Evolutionary conservation across 2,329 filamentous ascomycete species (phyloP), one percentile per base, ranked within the genome.

Genomic region (Ophiostoma ips): DNA sequence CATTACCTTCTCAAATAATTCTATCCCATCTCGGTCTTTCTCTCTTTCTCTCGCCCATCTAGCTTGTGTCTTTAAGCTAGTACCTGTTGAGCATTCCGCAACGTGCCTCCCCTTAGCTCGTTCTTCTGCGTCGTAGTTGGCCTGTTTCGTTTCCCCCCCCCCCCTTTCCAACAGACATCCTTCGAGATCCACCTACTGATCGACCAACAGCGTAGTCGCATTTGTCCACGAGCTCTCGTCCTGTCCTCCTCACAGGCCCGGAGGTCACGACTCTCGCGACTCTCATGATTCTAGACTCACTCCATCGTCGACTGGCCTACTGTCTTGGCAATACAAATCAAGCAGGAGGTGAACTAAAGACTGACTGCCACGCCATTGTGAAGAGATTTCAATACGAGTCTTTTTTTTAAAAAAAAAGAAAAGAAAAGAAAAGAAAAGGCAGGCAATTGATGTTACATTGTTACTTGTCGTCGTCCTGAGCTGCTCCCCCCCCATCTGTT

Each of bases 241-340:
- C 18, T 28, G 45, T 30, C 15, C 38, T 49, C 24, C 33, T 43
- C 16, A 43, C 24, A 43, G 24, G n/a, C 24, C 40, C n/a, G 24
- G 24, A 16, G 19, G 15, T 15, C 15, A 43, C 24, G 9, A 43
- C 30, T 43, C 19, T 30, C 18, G 7, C 24, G 9, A 30, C 30
- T 43, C 19, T 19, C 18, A 12, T 7, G 30, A 8, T 48, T 19
- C 31, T 33, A 21, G 38, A 12, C 21, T 34, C n/a, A 33, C 41
- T 33, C 31, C 46, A 24, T 31, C 40, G 5, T 31, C 38, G 34
- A 28, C 46, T 18, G 46, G 31, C 16, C 13, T 13, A 43, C 16
- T 6, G 46, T 40, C 50, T 52, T 52, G 50, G 47, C 47, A 51
- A 40, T 49, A 53, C 45, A 50, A 48, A 53, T 41, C 24, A 41